Evolutionary conservation across 192 early-diverging fungal species (phyloP).

Genomic region (Linnemannia elongata): DNA sequence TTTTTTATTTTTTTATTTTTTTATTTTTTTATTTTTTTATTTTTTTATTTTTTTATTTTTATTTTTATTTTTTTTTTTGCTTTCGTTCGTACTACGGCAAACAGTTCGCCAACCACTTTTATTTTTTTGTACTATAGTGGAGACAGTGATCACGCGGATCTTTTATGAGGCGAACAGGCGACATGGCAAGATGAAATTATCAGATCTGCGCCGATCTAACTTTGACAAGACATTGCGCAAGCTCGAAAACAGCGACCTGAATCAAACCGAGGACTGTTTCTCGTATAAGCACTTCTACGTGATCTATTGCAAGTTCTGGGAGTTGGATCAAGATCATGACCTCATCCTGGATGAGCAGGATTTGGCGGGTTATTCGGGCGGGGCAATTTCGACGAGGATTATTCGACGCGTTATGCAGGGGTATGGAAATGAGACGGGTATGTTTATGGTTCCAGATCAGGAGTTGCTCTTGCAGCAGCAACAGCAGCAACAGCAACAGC

Average conservation of each 20-base stretch:
- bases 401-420: conserved; percentile 80
- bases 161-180: conserved; percentile 82
- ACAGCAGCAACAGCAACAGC: conserved; percentile 11
- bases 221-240: conserved; percentile 73
- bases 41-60: no score
- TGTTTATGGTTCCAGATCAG: conserved; percentile 51
- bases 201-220: conserved; percentile 78
- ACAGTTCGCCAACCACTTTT: background rate
- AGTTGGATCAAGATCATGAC: conserved; percentile 92
- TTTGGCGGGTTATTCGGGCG: conserved; percentile 80
- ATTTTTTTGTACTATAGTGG: conserved; percentile 61
- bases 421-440: conserved; percentile 70
- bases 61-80: conserved; percentile 14
- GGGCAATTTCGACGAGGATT: conserved; percentile 76
- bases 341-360: conserved; percentile 78
- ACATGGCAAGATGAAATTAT: conserved; percentile 80
- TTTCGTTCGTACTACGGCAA: background rate
- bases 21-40: no score
- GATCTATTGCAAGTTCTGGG: conserved; percentile 97
- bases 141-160: conserved; percentile 91
- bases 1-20: no score
- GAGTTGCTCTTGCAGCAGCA: conserved; percentile 29
- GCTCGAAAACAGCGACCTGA: conserved; percentile 70
- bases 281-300: conserved; percentile 99
- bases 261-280: conserved; percentile 84